Evolutionary conservation across 805 yeast species (phyloP), one percentile per base, ranked within the genome.

Genomic region (Brettanomyces bruxellensis): DNA sequence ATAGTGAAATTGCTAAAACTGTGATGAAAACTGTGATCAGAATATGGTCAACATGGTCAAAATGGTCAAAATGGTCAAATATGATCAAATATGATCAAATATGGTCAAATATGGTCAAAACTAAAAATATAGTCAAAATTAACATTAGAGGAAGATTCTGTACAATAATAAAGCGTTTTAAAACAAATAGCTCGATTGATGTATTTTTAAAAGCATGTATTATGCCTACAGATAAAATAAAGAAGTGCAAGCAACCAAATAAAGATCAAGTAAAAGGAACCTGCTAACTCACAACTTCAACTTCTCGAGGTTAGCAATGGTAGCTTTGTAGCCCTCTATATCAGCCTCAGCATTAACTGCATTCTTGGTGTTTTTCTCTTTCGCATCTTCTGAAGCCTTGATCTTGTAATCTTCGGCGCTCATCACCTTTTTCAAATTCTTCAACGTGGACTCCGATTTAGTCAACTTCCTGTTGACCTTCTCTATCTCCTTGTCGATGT

Each of bases 241-340:
- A 28, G 32, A 7, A 7, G 3, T 28, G 11, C 18, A 28, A 28
- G 32, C 32, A 28, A 28, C 2, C 32, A 28, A 9, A 28, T 28
- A 28, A 28, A 28, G 18, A 18, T 18, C 32, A 28, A 9, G 11
- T 28, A 28, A 28, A 28, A 28, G 11, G 32, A 6, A 28, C 9
- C 2, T 28, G 32, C 7, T 9, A 28, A 28, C 32, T 49, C 57
- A 77, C 56, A 80, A 65, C 70, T 84, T 85, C 64, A 89, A 76
- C 62, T 80, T 81, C 69, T 89, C 86, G 65, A 91, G 81, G 63
- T 87, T 85, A 35, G 76, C 78, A 62, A 93, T 85, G 48, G 96
- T 89, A 47, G 87, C 83, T 61, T 86, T 81, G 58, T 87, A 76
- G 55, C 96, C 95, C 60, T 86, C 93, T 53, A 90, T 83, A 66